Conservation (phyloP, 768 basidiomycete species). For the Lactarius deliciosus region DNA sequence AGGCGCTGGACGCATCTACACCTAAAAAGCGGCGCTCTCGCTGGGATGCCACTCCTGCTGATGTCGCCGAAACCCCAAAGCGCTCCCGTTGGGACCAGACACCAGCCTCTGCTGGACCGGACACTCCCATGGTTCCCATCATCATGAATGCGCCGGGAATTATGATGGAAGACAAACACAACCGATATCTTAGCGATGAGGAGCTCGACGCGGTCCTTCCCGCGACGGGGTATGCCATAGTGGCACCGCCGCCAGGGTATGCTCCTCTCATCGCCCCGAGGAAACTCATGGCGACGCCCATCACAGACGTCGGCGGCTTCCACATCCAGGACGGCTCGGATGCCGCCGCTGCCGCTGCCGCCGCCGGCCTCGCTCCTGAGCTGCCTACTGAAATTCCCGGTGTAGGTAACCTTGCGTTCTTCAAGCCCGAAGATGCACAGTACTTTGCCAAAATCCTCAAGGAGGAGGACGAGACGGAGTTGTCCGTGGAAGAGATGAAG, state of each 20-base stretch:
- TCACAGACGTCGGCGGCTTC: constrained; percentile 75
- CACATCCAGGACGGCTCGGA: constrained; percentile 96
- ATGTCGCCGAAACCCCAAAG: constrained; percentile 74
- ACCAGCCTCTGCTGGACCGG: constrained; percentile 57
- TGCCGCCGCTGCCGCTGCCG: constrained; percentile 82
- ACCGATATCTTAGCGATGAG: constrained; percentile 93
- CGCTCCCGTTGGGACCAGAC: constrained; percentile 98
- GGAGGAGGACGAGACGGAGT: constrained; percentile 91
- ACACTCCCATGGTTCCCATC: constrained; percentile 71
- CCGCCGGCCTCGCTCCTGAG: constrained; percentile 89
- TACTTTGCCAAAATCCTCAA: constrained; percentile 96
- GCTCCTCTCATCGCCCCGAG: constrained; percentile 65
- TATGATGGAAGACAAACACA: constrained; percentile 92
- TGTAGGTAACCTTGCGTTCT: constrained; percentile 94
- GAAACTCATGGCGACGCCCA: constrained; percentile 50
- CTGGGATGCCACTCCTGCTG: constrained; percentile 93
- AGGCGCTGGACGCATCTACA: constrained; percentile 68
- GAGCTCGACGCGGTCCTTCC: constrained; percentile 93
- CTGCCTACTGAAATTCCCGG: constrained; percentile 97
- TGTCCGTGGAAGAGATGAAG: constrained; percentile 97
- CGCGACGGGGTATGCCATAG: constrained; percentile 80
- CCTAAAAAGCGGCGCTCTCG: constrained; percentile 92
- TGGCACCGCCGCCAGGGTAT: constrained; percentile 93
- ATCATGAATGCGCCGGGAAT: constrained; percentile 85
- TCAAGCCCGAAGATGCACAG: constrained; percentile 97